phyloP scores from a whole-genome alignment of 345 rosid genomes.

The Psidium guajava region DNA sequence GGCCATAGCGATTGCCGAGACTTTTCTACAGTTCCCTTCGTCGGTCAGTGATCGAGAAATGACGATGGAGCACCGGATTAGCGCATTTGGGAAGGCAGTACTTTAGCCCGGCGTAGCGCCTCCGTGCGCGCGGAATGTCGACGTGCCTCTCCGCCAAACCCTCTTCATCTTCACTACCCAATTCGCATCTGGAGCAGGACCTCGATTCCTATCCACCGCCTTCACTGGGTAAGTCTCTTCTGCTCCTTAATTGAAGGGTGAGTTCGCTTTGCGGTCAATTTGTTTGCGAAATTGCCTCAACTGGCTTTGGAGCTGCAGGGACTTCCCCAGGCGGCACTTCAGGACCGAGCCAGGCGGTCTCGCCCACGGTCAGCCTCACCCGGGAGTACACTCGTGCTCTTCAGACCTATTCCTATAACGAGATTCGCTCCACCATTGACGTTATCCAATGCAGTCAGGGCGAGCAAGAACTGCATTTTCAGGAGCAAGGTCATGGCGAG shows the following conservation, averaged over 20 bases:
- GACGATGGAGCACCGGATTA: too few relatives aligned
- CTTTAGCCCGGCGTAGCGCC: too few relatives aligned
- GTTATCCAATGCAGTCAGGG: background rate
- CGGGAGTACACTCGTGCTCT: constrained; percentile 37
- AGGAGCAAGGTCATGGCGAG: background rate
- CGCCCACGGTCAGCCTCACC: constrained; percentile 39
- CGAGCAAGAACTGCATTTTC: constrained; percentile 2
- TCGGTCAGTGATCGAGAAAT: background rate
- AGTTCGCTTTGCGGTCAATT: too few relatives aligned
- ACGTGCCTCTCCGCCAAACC: too few relatives aligned
- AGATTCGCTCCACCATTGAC: constrained; percentile 36
- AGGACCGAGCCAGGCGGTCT: constrained; percentile 15
- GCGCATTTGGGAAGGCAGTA: too few relatives aligned
- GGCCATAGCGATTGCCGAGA: background rate
- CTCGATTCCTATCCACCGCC: too few relatives aligned
- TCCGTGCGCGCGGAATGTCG: too few relatives aligned
- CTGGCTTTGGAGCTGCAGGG: constrained; percentile 12
- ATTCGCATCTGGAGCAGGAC: too few relatives aligned
- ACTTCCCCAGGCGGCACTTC: constrained; percentile 36
- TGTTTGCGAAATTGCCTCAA: too few relatives aligned
- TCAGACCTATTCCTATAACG: constrained; percentile 52
- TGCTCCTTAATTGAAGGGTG: too few relatives aligned
- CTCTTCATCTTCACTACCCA: too few relatives aligned
- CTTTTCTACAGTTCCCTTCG: background rate
- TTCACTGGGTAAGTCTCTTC: too few relatives aligned